phyloP scores from a whole-genome alignment of 495 filamentous ascomycete genomes.

The Podospora bellae-mahoneyi region DNA sequence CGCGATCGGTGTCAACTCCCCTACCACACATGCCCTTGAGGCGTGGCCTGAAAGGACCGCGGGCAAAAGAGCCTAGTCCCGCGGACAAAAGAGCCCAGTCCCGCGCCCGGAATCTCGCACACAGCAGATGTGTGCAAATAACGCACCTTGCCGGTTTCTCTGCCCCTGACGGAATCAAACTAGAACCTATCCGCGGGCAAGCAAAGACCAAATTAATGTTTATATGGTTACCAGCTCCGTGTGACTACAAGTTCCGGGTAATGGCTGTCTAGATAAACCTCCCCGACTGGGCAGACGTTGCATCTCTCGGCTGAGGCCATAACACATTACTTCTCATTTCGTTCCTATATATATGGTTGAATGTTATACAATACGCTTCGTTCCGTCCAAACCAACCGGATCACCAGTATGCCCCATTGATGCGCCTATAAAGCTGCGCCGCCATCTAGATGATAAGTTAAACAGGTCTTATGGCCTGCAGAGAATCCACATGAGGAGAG shows the following conservation, averaged over 20 bases:
- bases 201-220: background rate
- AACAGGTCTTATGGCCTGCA: constrained; percentile 39
- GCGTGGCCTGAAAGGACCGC: background rate
- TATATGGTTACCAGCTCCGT: background rate
- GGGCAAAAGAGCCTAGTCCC: background rate
- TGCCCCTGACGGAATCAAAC: background rate
- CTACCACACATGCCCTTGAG: background rate
- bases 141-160: background rate
- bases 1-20: background rate
- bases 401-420: background rate
- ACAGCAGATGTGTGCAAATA: background rate
- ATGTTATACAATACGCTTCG: background rate
- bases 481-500: constrained; percentile 92
- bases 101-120: background rate
- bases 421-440: background rate
- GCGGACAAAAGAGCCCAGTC: background rate
- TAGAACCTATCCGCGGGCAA: background rate
- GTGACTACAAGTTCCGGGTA: background rate
- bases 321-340: background rate
- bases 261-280: background rate
- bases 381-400: background rate
- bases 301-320: background rate
- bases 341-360: background rate
- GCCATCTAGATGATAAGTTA: background rate
- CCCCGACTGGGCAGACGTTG: background rate